phyloP scores from a whole-genome alignment of 1,139 yeast species.

The Lipomyces yarrowii region DNA sequence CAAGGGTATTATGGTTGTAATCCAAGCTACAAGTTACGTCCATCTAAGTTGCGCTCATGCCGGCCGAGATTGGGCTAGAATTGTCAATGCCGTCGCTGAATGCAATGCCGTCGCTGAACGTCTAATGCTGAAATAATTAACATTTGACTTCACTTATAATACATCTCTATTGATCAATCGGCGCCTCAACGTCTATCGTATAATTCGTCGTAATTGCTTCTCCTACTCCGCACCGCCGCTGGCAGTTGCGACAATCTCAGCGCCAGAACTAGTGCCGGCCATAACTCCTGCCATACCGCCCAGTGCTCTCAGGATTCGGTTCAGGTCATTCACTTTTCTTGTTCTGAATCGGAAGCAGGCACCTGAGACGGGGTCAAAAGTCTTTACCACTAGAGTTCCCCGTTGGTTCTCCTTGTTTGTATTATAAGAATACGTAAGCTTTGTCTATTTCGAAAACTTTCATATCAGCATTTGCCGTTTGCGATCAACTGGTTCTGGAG shows the following conservation, averaged over 20 bases:
- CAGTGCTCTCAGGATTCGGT: constrained; percentile 74
- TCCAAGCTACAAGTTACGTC: too few relatives aligned
- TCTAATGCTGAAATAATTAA: neutral
- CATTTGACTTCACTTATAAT: neutral
- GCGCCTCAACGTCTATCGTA: neutral
- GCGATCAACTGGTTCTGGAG: neutral
- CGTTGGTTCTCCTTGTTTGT: constrained; percentile 29
- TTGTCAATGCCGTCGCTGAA: neutral
- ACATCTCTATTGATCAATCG: neutral
- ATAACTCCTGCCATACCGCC: constrained; percentile 47
- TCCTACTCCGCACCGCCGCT: neutral
- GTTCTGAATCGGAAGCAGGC: constrained; percentile 65
- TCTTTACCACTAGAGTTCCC: constrained; percentile 58
- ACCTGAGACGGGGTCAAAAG: constrained; percentile 72
- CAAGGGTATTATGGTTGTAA: too few relatives aligned
- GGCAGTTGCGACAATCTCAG: constrained; percentile 9
- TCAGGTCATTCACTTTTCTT: constrained; percentile 70
- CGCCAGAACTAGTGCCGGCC: constrained; percentile 23
- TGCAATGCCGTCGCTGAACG: neutral
- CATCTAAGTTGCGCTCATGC: too few relatives aligned
- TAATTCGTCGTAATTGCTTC: neutral
- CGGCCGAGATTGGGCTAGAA: too few relatives aligned
- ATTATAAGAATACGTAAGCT: constrained; percentile 21
- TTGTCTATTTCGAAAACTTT: constrained; percentile 11
- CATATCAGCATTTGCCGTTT: neutral